Base-by-base conservation (phyloP, 805 yeast species). In the Candida chilensis region DNA sequence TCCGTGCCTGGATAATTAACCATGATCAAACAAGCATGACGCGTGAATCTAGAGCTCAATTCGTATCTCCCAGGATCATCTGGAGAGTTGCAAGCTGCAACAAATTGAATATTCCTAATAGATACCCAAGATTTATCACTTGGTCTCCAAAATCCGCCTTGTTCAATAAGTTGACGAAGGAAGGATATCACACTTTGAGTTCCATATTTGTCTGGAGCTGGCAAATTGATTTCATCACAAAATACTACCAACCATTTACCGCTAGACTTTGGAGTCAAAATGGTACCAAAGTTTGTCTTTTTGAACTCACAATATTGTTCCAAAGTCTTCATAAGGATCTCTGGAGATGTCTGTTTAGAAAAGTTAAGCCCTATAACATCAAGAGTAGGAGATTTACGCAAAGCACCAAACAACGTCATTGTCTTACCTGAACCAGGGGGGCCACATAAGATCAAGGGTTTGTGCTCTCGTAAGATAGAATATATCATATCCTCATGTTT, bases 381-480 rank as follows among this genome's bases (percentile, higher is more conserved):
- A 35, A 74, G 59, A 11, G 67, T 62, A 0, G 77, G 66, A 0
- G 80, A 64, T 31, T 60, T 61, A 27, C 83, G 57, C 24, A 90
- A 47, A 0, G 86, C 77, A 28, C 78, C 73, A 39, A 84, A 65
- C 13, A 90, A 54, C 0, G 88, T 76, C 97, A 90, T 88, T 0
- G 97, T 88, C 48, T 90, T 90, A 34, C 97, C 97, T 0, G 96
- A 81, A 4, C 97, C 97, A 0, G 97, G 96, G 0, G 97, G 97
- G 3, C 97, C 97, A 53, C 95, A 86, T 15, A 90, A 60, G 17
- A 90, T 60, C 12, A 85, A 48, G 0, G 94, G 74, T 24, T 57
- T 56, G 32, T 70, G 78, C 27, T 71, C 71, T 20, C 61, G 59
- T 21, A 88, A 43, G 2, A 82, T 49, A 0, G 76, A 58, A 32